A percentile compares a stretch with the other conserved stretches of the same genome.
phyloP scores from a whole-genome alignment of 2,329 filamentous ascomycete genomes.

The Didymella glomerata region DNA sequence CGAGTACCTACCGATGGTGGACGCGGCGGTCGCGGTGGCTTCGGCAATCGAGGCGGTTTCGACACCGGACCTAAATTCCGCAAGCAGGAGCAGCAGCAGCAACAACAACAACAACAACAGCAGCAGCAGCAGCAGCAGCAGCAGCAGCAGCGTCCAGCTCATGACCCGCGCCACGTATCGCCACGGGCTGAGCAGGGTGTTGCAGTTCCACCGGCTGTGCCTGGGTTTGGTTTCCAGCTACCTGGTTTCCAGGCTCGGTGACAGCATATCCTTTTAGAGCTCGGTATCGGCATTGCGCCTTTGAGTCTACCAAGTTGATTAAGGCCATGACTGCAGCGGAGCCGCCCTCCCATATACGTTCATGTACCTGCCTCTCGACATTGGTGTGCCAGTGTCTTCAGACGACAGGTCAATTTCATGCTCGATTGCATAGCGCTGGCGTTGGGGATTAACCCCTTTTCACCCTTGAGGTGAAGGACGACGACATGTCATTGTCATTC shows the following conservation, averaged over 20 bases:
- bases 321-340: not conserved
- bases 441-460: constrained; percentile 14
- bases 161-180: constrained; percentile 47
- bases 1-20: constrained; percentile 47
- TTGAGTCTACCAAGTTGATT: not conserved
- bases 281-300: not conserved
- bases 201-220: constrained; percentile 62
- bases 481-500: not conserved
- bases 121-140: constrained; percentile 24
- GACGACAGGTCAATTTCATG: not conserved
- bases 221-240: constrained; percentile 63
- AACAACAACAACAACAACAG: not conserved
- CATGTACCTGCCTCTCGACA: not conserved
- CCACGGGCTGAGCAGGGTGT: constrained; percentile 53
- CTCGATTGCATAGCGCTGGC: constrained; percentile 30
- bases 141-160: constrained; percentile 35
- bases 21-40: constrained; percentile 33
- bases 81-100: constrained; percentile 34
- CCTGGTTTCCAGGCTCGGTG: constrained; percentile 33
- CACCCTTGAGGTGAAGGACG: no score
- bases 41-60: constrained; percentile 28
- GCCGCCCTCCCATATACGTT: not conserved
- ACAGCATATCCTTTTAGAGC: not conserved
- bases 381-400: not conserved
- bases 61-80: constrained; percentile 40